Percentiles rank a stretch among this genome's conserved stretches.
Evolutionary conservation across 352 stramenopile genomes (phyloP).

Genomic region (Blastocystis sp.): DNA sequence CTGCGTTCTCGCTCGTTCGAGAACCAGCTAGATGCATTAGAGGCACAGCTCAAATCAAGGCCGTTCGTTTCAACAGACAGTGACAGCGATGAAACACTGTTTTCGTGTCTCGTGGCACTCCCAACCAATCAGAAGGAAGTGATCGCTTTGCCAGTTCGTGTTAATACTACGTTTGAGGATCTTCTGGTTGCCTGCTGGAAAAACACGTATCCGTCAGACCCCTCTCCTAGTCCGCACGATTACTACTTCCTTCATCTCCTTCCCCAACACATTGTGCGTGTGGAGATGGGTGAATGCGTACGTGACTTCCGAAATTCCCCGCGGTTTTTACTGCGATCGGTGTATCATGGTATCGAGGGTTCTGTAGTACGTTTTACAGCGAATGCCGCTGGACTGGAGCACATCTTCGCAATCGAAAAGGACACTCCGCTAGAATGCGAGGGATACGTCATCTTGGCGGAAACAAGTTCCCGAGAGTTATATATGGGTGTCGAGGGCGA

Average conservation of each 20-base stretch:
- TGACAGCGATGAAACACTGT: not conserved
- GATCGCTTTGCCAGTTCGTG: not conserved
- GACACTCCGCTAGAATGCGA: not conserved
- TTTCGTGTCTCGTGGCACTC: not conserved
- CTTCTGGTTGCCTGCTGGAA: not conserved
- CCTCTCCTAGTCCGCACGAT: not conserved
- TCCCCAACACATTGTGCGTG: not conserved
- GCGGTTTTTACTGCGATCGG: slow-evolving; percentile 8
- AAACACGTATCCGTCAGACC: not conserved
- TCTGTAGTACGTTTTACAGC: not conserved
- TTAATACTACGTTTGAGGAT: slow-evolving; percentile 1
- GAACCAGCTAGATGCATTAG: no score
- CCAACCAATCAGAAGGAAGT: slow-evolving; percentile 34
- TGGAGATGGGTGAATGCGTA: slow-evolving; percentile 13
- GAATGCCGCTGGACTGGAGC: not conserved
- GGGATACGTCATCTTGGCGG: not conserved
- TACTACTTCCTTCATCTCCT: slow-evolving; percentile 25
- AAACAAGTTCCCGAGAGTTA: not conserved
- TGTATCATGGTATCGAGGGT: slow-evolving; percentile 11
- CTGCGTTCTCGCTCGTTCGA: no score
- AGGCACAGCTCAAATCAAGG: not conserved
- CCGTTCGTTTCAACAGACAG: no score
- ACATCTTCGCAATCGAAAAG: not conserved
- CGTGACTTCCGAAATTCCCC: not conserved
- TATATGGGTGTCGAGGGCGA: not conserved